These are phyloP conservation scores for Teratosphaeria pseudoeucalypti DNA, from an alignment of 2,329 filamentous ascomycete genomes.

Conservation along the genomic window DNA sequence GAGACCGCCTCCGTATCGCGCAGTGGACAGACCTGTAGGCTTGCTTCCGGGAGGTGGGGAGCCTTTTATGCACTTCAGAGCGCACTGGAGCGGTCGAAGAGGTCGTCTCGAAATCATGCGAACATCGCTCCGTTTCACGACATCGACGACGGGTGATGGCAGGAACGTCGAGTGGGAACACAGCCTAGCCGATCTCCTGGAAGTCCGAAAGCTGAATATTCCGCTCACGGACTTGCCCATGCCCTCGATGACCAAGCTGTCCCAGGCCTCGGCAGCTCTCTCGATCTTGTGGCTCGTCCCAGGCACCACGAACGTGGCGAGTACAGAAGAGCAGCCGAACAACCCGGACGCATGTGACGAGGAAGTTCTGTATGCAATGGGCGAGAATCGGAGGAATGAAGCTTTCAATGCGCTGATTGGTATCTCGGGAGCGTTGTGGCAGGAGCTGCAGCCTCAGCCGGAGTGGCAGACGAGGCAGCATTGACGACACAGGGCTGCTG, in stretches of 20 bases:
- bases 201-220: conserved; percentile 1
- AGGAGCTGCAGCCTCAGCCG: conserved; percentile 2
- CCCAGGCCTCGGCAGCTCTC: background rate
- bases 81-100: conserved; percentile 3
- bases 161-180: conserved; percentile 1
- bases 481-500: background rate
- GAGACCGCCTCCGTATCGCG: background rate
- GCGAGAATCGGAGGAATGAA: conserved; percentile 1
- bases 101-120: conserved; percentile 4
- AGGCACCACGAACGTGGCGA: background rate
- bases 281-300: conserved; percentile 1
- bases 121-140: conserved; percentile 1
- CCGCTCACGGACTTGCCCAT: background rate
- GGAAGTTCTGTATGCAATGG: conserved; percentile 3
- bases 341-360: background rate
- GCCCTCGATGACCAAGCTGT: background rate
- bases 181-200: conserved; percentile 1
- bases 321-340: conserved; percentile 1
- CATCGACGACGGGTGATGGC: background rate
- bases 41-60: background rate
- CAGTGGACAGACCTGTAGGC: background rate
- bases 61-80: background rate
- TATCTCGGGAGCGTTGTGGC: conserved; percentile 2
- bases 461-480: conserved; percentile 4
- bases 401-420: conserved; percentile 5